A percentile compares a stretch with the other conserved stretches of the same genome.
These are phyloP conservation scores for Tolypocladium tropicale DNA, from an alignment of 2,329 filamentous ascomycete genomes.

Conservation along the genomic window DNA sequence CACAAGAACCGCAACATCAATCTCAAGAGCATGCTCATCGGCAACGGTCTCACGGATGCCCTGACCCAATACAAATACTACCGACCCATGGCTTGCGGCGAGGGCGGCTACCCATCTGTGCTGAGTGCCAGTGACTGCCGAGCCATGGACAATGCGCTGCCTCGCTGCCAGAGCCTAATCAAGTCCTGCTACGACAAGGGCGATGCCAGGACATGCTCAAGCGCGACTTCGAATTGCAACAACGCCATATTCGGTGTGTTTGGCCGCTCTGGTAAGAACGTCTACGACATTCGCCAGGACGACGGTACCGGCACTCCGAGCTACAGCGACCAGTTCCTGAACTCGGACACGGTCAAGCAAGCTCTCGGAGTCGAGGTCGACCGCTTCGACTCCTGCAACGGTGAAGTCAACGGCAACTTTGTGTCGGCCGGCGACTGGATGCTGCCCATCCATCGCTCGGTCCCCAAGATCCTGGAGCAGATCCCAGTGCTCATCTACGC, in stretches of 20 bases:
- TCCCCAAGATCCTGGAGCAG: constrained; percentile 75
- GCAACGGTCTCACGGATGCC: constrained; percentile 90
- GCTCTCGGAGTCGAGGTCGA: constrained; percentile 82
- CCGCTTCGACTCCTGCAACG: constrained; percentile 90
- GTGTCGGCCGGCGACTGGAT: constrained; percentile 83
- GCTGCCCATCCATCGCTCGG: constrained; percentile 86
- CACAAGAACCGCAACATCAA: constrained; percentile 97
- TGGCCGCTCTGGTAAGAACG: constrained; percentile 82
- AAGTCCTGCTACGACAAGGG: constrained; percentile 83
- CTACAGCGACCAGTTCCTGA: constrained; percentile 83
- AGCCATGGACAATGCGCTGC: constrained; percentile 83
- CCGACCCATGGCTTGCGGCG: constrained; percentile 92
- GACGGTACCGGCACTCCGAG: constrained; percentile 82
- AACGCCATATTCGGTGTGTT: constrained; percentile 88
- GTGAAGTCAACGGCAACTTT: constrained; percentile 96
- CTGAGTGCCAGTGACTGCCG: constrained; percentile 66
- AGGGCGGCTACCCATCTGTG: constrained; percentile 85
- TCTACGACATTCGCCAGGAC: constrained; percentile 85
- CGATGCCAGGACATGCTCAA: constrained; percentile 83
- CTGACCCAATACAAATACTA: constrained; percentile 90
- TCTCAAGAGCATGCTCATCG: constrained; percentile 87
- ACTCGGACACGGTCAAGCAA: constrained; percentile 70
- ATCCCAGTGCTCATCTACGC: constrained; percentile 94
- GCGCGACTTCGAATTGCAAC: constrained; percentile 94
- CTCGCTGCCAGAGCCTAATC: constrained; percentile 80